Percentiles rank a stretch among this genome's conserved stretches.
Evolutionary conservation across 1,284 basidiomycete genomes (phyloP).

Genomic region (Pseudozyma sp.): DNA sequence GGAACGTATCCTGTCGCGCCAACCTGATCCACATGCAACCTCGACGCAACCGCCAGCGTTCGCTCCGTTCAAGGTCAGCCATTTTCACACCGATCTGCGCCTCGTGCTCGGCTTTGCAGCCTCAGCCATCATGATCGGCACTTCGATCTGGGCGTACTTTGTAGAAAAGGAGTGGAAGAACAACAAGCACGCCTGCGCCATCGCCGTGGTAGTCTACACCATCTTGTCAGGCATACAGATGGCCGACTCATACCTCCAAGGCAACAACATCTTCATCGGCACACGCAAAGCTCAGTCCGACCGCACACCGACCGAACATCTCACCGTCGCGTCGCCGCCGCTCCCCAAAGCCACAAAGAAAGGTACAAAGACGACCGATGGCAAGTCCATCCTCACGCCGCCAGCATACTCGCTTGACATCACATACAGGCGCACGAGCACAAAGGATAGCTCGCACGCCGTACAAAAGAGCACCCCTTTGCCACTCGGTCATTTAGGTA

Average conservation of each 20-base stretch:
- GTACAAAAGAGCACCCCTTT: conserved; percentile 43
- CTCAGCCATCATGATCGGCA: conserved; percentile 62
- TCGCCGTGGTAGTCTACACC: conserved; percentile 55
- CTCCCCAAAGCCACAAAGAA: conserved; percentile 45
- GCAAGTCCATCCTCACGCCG: conserved; percentile 50
- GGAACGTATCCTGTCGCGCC: conserved; percentile 46
- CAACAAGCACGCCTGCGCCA: conserved; percentile 51
- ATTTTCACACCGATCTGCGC: conserved; percentile 58
- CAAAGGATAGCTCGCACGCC: conserved; percentile 45
- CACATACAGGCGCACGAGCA: conserved; percentile 52
- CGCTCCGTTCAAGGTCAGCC: conserved; percentile 58
- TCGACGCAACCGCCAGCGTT: conserved; percentile 23
- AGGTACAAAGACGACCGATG: conserved; percentile 23
- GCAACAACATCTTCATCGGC: conserved; percentile 60
- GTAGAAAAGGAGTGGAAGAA: conserved; percentile 64
- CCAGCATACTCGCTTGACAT: conserved; percentile 59
- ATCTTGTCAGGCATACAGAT: conserved; percentile 43
- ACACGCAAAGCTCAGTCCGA: conserved; percentile 53
- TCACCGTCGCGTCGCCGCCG: conserved; percentile 52
- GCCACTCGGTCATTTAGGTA: conserved; percentile 60
- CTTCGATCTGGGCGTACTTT: conserved; percentile 59
- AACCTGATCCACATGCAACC: conserved; percentile 27
- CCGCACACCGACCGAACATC: conserved; percentile 54
- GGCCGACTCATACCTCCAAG: conserved; percentile 53
- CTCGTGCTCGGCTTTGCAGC: conserved; percentile 55